phyloP scores from a whole-genome alignment of 495 filamentous ascomycete genomes.

The Xylaria cubensis region DNA sequence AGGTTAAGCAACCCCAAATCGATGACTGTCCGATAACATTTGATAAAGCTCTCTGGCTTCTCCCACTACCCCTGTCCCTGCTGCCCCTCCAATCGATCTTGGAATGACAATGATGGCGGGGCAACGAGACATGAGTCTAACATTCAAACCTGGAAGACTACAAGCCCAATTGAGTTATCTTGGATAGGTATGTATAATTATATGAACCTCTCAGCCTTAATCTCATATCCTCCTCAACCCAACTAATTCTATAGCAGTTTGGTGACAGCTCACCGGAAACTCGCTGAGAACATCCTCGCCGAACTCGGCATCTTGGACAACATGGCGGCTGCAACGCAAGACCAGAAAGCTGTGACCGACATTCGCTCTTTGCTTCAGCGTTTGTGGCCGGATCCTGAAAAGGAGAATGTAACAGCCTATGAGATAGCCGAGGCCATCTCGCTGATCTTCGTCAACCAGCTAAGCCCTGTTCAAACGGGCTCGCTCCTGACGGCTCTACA shows the following conservation, averaged over 20 bases:
- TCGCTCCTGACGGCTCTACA: constrained; percentile 87
- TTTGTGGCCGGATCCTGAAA: constrained; percentile 73
- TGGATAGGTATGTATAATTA: not conserved
- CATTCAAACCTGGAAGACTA: not conserved
- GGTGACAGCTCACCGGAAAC: not conserved
- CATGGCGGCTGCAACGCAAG: constrained; percentile 13
- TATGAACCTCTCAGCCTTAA: not conserved
- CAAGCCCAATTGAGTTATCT: constrained; percentile 4
- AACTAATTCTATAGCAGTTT: no score
- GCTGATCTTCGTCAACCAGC: constrained; percentile 82
- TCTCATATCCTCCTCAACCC: not conserved
- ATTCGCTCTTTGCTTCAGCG: constrained; percentile 83
- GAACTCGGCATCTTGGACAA: constrained; percentile 9
- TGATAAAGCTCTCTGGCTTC: not conserved
- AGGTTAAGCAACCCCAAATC: not conserved
- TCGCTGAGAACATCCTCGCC: not conserved
- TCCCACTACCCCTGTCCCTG: not conserved
- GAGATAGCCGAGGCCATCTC: constrained; percentile 89
- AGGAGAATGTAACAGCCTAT: constrained; percentile 73
- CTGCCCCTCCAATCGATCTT: constrained; percentile 13
- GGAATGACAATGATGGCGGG: constrained; percentile 23
- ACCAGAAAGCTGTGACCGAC: constrained; percentile 55
- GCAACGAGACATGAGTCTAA: constrained; percentile 11
- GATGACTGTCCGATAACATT: constrained; percentile 5
- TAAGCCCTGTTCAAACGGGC: constrained; percentile 82